Evolutionary conservation across 148 eudicot genomes (phyloP), one percentile per base, ranked within the genome.

Genomic region (Persicaria tinctoria): DNA sequence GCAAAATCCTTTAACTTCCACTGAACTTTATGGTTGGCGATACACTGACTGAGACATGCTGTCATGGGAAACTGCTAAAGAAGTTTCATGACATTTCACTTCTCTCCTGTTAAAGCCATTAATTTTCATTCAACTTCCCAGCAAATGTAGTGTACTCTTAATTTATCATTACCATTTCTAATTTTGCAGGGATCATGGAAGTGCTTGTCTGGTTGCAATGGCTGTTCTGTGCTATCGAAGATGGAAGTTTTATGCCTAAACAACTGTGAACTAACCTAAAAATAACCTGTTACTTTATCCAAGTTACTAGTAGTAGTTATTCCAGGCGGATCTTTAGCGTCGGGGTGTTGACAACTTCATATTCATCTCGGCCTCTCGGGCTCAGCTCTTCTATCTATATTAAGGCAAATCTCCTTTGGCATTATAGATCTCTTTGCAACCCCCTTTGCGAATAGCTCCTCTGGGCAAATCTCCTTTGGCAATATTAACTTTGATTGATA

Each of bases 391-490:
- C 81, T 76, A 10, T 50, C 9, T 50, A 50, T 50, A 50, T 50
- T 8, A 12, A 54, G 81, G 86, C 88, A 79, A 41, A 74, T 32
- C 44, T 2, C 23, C 27, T 12, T 14, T 17, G 32, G 20, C 18
- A 13, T 0, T 9, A 27, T 46, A 56, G 14, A 16, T 54, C 41
- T 45, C 5, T 38, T 79, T 73, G 48, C 46, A 72, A 68, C 80
- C 53, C 41, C 50, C 5, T 38, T 79, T 73, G 48, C 46, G 64
- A 68, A 83, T 63, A 44, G 76, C 83, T 85, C 78, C 62, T 63
- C 44, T 45, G 88, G 90, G 87, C 82, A 89, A 87, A 84, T 86
- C 88, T 90, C 89, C 87, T 86, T 88, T 91, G 93, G 98, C 93
- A 85, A 79, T 72, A 68, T 51, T 46, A 14, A 69, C 23, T 46